Percentiles rank a stretch among this genome's conserved stretches.
Evolutionary conservation across 2,329 filamentous ascomycete genomes (phyloP).

Genomic region (Exophiala xenobiotica): DNA sequence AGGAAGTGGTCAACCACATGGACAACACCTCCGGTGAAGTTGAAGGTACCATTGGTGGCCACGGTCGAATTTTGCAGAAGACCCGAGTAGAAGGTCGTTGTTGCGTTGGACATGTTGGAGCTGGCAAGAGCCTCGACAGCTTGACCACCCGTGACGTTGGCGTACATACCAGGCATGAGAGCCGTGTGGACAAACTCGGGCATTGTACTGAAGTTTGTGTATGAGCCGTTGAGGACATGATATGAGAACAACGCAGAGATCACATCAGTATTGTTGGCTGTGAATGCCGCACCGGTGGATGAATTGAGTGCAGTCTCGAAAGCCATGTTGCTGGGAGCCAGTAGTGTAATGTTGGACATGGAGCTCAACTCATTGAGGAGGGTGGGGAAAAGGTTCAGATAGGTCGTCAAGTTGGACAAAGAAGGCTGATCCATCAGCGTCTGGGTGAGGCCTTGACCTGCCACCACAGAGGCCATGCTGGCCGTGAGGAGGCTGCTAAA

Average conservation of each 20-base stretch:
- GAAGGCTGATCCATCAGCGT: too few species aligned
- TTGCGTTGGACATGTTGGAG: constrained; percentile 38
- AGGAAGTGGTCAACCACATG: constrained; percentile 54
- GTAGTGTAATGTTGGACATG: constrained; percentile 57
- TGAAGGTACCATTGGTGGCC: constrained; percentile 48
- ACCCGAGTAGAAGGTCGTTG: constrained; percentile 55
- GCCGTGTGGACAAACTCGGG: constrained; percentile 50
- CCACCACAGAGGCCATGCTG: too few species aligned
- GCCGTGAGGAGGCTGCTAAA: too few species aligned
- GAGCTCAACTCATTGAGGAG: constrained; percentile 36
- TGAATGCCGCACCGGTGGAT: constrained; percentile 32
- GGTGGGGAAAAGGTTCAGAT: constrained; percentile 19
- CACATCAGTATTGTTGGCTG: constrained; percentile 6
- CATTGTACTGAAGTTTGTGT: constrained; percentile 31
- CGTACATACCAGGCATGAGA: constrained; percentile 52
- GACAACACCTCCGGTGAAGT: constrained; percentile 48
- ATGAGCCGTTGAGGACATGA: constrained; percentile 58
- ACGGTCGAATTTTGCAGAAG: constrained; percentile 50
- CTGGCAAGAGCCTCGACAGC: too few species aligned
- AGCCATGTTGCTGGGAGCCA: constrained; percentile 58
- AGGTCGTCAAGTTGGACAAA: constrained; percentile 27
- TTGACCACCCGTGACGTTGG: constrained; percentile 62
- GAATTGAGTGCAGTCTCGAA: constrained; percentile 42
- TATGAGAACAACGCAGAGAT: constrained; percentile 55
- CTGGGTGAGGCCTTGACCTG: too few species aligned